These are phyloP conservation scores for Metrosideros polymorpha DNA, from an alignment of 441 rosid species.

Conservation along the genomic window DNA sequence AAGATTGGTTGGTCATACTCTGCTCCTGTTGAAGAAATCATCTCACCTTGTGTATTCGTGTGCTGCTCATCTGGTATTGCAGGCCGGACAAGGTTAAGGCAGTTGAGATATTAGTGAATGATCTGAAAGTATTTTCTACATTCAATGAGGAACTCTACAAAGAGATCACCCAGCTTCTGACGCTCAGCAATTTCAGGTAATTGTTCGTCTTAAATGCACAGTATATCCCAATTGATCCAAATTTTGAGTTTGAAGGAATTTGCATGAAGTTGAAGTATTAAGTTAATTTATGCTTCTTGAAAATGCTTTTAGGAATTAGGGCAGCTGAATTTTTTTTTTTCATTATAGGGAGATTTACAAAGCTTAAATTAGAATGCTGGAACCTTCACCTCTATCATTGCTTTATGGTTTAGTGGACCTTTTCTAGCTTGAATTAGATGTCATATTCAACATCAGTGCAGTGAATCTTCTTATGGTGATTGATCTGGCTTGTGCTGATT, in stretches of 20 bases:
- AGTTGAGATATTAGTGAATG: constrained; percentile 66
- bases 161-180: constrained; percentile 85
- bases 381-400: background rate
- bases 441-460: background rate
- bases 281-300: background rate
- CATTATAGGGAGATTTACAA: background rate
- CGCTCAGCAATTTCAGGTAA: constrained; percentile 78
- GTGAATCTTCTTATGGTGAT: background rate
- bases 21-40: background rate
- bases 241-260: background rate
- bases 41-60: background rate
- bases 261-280: background rate
- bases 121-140: constrained; percentile 75
- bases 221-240: background rate
- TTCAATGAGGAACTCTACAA: constrained; percentile 81
- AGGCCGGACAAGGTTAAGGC: constrained; percentile 87
- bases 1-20: background rate
- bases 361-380: background rate
- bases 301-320: background rate
- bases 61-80: background rate
- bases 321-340: background rate
- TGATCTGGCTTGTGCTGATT: background rate
- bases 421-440: background rate
- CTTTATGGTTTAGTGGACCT: background rate
- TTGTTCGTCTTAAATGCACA: background rate